Evolutionary conservation across 208 protist species (phyloP).

Genomic region (Willaertia magna): DNA sequence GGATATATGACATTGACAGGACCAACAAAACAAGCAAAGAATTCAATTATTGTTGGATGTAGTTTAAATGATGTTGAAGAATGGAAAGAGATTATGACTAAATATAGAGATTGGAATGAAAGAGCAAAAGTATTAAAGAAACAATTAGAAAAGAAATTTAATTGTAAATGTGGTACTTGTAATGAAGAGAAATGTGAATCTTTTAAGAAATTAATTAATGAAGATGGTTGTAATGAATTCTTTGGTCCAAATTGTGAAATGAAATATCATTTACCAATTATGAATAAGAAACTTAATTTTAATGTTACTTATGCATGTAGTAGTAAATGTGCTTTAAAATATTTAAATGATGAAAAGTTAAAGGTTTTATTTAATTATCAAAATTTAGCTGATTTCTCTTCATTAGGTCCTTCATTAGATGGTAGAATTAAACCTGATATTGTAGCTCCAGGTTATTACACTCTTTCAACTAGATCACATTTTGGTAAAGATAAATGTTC

Average conservation of each 20-base stretch:
- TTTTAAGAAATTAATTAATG: neutral
- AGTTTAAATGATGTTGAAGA: neutral
- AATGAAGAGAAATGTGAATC: neutral
- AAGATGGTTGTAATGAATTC: neutral
- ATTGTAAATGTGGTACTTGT: neutral
- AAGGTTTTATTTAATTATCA: neutral
- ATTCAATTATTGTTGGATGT: slow-evolving; percentile 1
- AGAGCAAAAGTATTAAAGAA: neutral
- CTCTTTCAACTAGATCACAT: neutral
- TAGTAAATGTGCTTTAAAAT: neutral
- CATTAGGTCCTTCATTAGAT: neutral
- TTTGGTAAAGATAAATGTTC: neutral
- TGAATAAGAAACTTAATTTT: neutral
- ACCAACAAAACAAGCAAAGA: neutral
- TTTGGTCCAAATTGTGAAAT: neutral
- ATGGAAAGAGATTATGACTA: neutral
- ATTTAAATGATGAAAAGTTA: neutral
- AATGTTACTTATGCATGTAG: neutral
- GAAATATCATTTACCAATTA: neutral
- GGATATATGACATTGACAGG: slow-evolving; percentile 12
- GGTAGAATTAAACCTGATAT: slow-evolving; percentile 11
- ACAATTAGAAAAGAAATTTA: neutral
- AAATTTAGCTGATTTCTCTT: neutral
- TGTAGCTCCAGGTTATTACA: neutral
- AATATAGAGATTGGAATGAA: neutral